phyloP scores from a whole-genome alignment of 352 stramenopile species.

The Phytophthora meadii region DNA sequence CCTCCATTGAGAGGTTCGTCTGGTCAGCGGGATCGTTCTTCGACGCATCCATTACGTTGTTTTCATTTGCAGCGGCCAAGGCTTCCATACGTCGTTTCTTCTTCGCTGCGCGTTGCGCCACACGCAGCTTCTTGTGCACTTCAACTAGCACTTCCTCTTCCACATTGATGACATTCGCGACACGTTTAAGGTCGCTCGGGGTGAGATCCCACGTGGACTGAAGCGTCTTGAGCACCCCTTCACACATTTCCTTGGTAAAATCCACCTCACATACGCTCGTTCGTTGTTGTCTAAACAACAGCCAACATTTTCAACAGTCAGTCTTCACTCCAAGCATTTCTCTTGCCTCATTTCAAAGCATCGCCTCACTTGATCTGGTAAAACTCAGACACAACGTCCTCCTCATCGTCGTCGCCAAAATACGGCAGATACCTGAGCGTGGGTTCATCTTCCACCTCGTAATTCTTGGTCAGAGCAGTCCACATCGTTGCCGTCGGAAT shows the following conservation, averaged over 20 bases:
- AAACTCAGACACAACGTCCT: conserved; percentile 84
- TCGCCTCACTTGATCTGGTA: conserved; percentile 81
- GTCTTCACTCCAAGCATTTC: background rate
- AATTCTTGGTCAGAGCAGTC: conserved; percentile 85
- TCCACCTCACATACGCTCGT: conserved; percentile 77
- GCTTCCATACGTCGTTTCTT: conserved; percentile 47
- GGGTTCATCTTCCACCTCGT: conserved; percentile 87
- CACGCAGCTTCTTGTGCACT: conserved; percentile 65
- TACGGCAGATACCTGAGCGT: conserved; percentile 75
- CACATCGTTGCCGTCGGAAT: conserved; percentile 77
- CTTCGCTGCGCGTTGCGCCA: conserved; percentile 42
- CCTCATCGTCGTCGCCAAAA: conserved; percentile 84
- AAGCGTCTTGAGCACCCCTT: conserved; percentile 67
- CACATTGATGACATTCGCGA: conserved; percentile 70
- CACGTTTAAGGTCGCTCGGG: conserved; percentile 56
- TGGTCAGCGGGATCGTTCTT: conserved; percentile 14
- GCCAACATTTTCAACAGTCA: conserved; percentile 4
- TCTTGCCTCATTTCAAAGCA: background rate
- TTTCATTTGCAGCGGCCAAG: conserved; percentile 17
- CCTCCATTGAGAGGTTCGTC: conserved; percentile 39
- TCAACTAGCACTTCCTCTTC: conserved; percentile 73
- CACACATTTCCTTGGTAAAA: conserved; percentile 78
- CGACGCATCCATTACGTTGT: conserved; percentile 3
- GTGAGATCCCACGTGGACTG: conserved; percentile 79
- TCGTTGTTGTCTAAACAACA: conserved; percentile 52